These are phyloP conservation scores for Yamadazyma membranifaciens DNA, from an alignment of 1,139 yeast genomes.

Conservation along the genomic window DNA sequence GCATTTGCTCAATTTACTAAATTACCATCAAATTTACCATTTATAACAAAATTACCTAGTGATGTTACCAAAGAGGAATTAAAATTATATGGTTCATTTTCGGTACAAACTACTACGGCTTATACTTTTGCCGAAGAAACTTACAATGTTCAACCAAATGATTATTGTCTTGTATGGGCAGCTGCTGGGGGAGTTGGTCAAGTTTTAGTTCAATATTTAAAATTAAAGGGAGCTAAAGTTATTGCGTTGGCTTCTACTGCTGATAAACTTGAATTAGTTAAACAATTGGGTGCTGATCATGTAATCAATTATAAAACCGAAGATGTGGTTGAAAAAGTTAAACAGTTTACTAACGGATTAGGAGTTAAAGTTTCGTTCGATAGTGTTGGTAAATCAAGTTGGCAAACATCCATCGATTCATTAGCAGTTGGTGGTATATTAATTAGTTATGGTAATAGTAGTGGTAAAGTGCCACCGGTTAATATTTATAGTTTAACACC, in stretches of 20 bases:
- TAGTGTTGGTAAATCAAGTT: conserved; percentile 80
- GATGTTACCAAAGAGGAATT: conserved; percentile 39
- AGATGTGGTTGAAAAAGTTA: conserved; percentile 57
- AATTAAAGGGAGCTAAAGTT: conserved; percentile 66
- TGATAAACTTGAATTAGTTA: conserved; percentile 61
- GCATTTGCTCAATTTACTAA: conserved; percentile 77
- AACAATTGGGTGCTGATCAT: conserved; percentile 71
- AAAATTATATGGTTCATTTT: conserved; percentile 56
- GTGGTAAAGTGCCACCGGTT: conserved; percentile 80
- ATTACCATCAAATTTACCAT: conserved; percentile 26
- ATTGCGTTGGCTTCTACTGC: conserved; percentile 82
- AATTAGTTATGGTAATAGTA: conserved; percentile 79
- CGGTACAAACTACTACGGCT: conserved; percentile 79
- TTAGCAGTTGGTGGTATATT: conserved; percentile 72
- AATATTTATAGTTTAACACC: conserved; percentile 47
- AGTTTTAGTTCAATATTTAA: conserved; percentile 61
- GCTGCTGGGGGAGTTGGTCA: conserved; percentile 95
- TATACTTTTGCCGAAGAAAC: conserved; percentile 66
- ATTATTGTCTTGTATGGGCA: conserved; percentile 75
- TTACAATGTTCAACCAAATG: conserved; percentile 64
- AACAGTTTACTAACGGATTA: conserved; percentile 63
- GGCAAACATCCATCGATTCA: conserved; percentile 59
- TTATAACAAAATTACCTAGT: conserved; percentile 49
- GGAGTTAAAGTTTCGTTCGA: conserved; percentile 80
- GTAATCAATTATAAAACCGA: conserved; percentile 59